Evolutionary conservation across 139 green algal genomes (phyloP).

Genomic region (Choricystis sp.): DNA sequence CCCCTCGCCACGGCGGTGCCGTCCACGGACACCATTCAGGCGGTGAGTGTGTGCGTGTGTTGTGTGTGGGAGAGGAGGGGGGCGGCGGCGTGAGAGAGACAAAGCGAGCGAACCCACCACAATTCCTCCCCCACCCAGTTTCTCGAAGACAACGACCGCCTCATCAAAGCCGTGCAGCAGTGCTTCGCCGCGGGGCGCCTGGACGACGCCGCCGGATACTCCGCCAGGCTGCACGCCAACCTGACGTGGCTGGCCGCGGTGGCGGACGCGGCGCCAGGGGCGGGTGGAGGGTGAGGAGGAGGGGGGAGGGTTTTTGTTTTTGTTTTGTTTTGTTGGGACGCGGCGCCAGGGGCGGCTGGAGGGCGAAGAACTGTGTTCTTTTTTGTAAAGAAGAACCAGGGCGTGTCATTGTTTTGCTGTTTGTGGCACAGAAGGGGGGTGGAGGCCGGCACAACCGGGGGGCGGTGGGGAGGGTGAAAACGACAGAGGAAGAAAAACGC

Average conservation of each 20-base stretch:
- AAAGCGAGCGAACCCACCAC: no score
- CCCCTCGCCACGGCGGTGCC: background rate
- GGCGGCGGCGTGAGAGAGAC: no score
- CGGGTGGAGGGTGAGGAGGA: no score
- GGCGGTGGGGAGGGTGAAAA: no score
- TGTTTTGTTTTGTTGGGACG: background rate
- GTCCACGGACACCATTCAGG: background rate
- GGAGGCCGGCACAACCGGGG: no score
- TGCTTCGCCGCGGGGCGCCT: background rate
- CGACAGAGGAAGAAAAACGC: no score
- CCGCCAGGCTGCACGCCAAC: background rate
- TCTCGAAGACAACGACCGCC: background rate
- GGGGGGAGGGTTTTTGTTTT: background rate
- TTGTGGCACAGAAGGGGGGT: no score
- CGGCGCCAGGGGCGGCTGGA: no score
- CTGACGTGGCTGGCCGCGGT: background rate
- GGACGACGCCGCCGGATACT: background rate
- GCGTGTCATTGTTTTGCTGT: no score
- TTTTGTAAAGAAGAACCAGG: no score
- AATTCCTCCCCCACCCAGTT: background rate
- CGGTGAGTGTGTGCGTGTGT: background rate
- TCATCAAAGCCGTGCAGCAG: background rate
- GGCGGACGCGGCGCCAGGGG: background rate
- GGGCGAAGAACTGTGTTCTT: no score
- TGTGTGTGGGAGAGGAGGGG: background rate